Conservation (phyloP, 768 basidiomycete genomes). For the Tulasnella sp. region DNA sequence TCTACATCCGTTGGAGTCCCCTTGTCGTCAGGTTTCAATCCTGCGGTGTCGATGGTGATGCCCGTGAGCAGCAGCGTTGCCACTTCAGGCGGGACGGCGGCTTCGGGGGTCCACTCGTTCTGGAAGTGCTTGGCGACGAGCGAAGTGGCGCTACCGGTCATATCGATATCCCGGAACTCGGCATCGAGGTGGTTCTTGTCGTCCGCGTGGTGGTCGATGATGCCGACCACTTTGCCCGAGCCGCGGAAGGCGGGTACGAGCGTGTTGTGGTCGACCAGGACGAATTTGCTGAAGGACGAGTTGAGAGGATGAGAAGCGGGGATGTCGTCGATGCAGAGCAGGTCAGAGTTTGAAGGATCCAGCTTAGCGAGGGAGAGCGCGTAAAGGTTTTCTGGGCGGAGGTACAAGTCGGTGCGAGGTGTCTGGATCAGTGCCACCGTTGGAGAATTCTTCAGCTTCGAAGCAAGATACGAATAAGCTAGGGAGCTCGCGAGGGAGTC, state of each 20-base stretch:
- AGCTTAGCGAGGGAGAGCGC: slow-evolving; percentile 68
- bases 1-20: slow-evolving; percentile 65
- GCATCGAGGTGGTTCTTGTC: slow-evolving; percentile 68
- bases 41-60: slow-evolving; percentile 79
- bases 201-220: slow-evolving; percentile 93
- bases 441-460: slow-evolving; percentile 55
- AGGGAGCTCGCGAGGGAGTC: slow-evolving; percentile 90
- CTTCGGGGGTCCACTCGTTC: slow-evolving; percentile 41
- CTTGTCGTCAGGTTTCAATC: slow-evolving; percentile 78
- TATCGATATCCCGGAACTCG: slow-evolving; percentile 64
- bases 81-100: slow-evolving; percentile 57
- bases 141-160: slow-evolving; percentile 77
- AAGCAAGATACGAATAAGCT: slow-evolving; percentile 76
- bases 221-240: slow-evolving; percentile 59
- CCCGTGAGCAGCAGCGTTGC: slow-evolving; percentile 51
- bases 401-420: slow-evolving; percentile 63
- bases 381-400: slow-evolving; percentile 86
- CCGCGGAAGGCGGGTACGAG: slow-evolving; percentile 53
- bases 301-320: slow-evolving; percentile 45
- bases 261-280: slow-evolving; percentile 90
- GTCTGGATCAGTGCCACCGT: slow-evolving; percentile 76
- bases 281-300: slow-evolving; percentile 59
- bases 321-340: slow-evolving; percentile 73
- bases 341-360: slow-evolving; percentile 53
- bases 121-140: slow-evolving; percentile 59